Base-by-base conservation (phyloP, 352 stramenopile genomes). In the Phytophthora ramorum region DNA sequence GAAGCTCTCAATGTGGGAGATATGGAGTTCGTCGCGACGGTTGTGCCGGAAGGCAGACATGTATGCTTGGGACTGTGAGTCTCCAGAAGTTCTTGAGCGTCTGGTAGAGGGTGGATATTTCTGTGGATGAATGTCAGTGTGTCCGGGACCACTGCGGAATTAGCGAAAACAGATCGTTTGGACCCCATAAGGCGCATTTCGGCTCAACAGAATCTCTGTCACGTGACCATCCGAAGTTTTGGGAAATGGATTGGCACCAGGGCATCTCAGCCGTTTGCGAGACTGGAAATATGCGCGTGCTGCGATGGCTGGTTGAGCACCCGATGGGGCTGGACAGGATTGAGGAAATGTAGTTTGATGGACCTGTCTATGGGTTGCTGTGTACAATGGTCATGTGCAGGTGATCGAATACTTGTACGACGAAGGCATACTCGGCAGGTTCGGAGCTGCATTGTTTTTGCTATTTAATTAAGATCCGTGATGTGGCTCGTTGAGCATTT, bases 241-340 rank as follows among this genome's bases (percentile, higher is more conserved):
- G 44, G 6, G 3, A 6, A 32, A 3, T 50, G 10, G 20, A 50
- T 19, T 50, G 44, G 44, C 9, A 30, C 4, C 22, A 5, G 4
- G 13, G 9, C 9, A 22, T 50, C 1, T 34, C 10, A 20, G 22
- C 44, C 17, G 44, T 22, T 19, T 50, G 44, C 22, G 10, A 19
- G 1, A 5, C 34, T 38, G 34, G 34, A 3, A 38, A 38, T 38
- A 13, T 38, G 9, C 10, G 10, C 13, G 34, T 50, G 4, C 4
- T 50, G 10, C 8, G 28, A 19, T 50, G 44, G 44, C 1, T 50
- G 44, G 44, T 50, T 3, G 44, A 50, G 44, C 44, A 50, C 19
- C 22, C 44, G 20, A 49, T 49, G 19, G 43, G 43, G 28, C 16
- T 2, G 4, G 10, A 50, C 6, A 8, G 10, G 1, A 50, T 50